Evolutionary conservation across 306 rosid genomes (phyloP).

Genomic region (Sesbania bispinosa): DNA sequence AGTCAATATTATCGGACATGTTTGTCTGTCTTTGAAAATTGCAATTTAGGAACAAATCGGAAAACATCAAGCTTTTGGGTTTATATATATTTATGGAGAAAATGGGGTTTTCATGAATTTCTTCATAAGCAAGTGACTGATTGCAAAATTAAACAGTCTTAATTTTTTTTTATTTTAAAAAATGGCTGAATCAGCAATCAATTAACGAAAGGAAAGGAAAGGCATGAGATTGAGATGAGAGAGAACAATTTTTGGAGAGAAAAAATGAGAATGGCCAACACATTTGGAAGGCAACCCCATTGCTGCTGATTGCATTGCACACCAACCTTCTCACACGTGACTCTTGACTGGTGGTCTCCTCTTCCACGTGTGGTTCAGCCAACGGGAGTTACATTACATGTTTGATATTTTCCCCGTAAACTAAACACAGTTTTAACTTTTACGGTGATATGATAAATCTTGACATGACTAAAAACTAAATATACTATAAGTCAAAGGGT

Average conservation of each 20-base stretch:
- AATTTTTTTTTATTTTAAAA: too few relatives aligned
- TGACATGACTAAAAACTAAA: too few relatives aligned
- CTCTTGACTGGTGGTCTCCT: neutral
- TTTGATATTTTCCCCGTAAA: too few relatives aligned
- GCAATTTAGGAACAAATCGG: neutral
- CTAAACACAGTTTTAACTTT: too few relatives aligned
- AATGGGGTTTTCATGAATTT: neutral
- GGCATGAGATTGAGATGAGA: neutral
- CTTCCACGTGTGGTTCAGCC: neutral
- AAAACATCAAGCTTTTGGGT: neutral
- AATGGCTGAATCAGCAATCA: neutral
- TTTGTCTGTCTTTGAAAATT: conserved; percentile 7
- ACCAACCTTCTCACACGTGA: conserved; percentile 11
- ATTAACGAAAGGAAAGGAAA: neutral
- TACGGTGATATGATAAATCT: too few relatives aligned
- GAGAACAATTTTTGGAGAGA: neutral
- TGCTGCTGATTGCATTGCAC: neutral
- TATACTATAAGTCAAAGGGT: too few relatives aligned
- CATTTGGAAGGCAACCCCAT: neutral
- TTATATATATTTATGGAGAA: conserved; percentile 2
- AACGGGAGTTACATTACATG: neutral
- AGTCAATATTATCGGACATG: conserved; percentile 31
- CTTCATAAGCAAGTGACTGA: neutral
- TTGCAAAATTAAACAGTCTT: conserved; percentile 5
- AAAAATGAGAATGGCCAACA: neutral